Conservation (phyloP, 169 alveolate species). For the Ichthyophthirius multifiliis region DNA sequence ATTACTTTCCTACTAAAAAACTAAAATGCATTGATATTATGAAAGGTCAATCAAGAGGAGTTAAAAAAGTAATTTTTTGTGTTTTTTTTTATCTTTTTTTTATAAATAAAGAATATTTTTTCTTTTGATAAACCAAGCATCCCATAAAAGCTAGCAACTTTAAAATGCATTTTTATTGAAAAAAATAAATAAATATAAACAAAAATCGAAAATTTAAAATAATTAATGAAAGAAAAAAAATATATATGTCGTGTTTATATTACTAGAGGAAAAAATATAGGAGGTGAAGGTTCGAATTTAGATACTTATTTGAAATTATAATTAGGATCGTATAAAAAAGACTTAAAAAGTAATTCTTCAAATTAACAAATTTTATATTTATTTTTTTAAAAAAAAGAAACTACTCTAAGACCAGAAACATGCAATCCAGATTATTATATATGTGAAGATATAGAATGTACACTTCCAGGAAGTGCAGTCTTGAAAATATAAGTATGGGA, state of each 20-base stretch:
- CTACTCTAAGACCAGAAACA: conserved; percentile 15
- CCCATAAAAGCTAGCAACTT: background rate
- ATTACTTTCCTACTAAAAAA: conserved; percentile 36
- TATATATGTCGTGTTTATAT: background rate
- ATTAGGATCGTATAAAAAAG: background rate
- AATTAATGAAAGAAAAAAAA: background rate
- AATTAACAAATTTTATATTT: too few species aligned
- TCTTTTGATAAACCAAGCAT: background rate
- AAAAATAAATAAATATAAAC: background rate
- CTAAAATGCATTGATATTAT: conserved; percentile 10
- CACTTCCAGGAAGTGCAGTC: conserved; percentile 73
- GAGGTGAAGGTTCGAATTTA: conserved; percentile 1
- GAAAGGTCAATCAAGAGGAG: conserved; percentile 57
- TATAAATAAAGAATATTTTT: too few species aligned
- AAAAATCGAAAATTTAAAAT: background rate
- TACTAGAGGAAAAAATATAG: conserved; percentile 22
- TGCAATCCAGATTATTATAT: conserved; percentile 68
- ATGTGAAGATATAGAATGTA: conserved; percentile 55
- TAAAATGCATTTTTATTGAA: background rate
- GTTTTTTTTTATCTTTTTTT: too few species aligned
- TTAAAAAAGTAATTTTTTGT: conserved; percentile 23
- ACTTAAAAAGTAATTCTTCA: background rate
- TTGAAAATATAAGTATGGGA: conserved; percentile 66
- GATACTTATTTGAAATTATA: background rate
- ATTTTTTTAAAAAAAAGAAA: too few species aligned